Percentiles rank a stretch among this genome's conserved stretches.
Conservation (phyloP, 768 basidiomycete species). For the Tephrocybe sp. region DNA sequence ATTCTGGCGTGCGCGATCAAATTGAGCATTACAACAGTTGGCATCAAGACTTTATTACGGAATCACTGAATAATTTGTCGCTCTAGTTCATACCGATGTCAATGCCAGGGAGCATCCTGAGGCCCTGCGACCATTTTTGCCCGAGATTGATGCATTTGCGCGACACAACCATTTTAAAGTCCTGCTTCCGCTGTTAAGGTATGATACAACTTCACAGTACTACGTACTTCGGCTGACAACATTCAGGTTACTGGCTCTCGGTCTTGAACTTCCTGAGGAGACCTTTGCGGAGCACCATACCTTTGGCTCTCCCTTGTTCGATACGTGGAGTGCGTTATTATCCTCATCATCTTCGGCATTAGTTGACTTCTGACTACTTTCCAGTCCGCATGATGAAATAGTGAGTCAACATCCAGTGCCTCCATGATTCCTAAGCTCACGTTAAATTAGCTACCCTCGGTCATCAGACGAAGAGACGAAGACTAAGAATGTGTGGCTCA, state of each 20-base stretch:
- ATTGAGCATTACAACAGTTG: slow-evolving; percentile 62
- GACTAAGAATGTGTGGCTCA: slow-evolving; percentile 46
- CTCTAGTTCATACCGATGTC: slow-evolving; percentile 31
- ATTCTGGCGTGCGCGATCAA: slow-evolving; percentile 60
- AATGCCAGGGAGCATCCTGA: slow-evolving; percentile 31
- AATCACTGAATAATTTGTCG: background rate
- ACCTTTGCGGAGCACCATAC: slow-evolving; percentile 37
- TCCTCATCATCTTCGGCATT: background rate
- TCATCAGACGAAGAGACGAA: slow-evolving; percentile 38
- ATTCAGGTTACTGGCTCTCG: slow-evolving; percentile 34
- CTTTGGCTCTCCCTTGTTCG: slow-evolving; percentile 29
- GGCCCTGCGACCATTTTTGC: slow-evolving; percentile 32
- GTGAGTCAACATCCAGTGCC: slow-evolving; percentile 23
- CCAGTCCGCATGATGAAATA: slow-evolving; percentile 49
- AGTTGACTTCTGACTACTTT: background rate
- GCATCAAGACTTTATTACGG: slow-evolving; percentile 12
- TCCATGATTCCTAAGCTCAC: background rate
- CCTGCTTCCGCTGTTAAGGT: slow-evolving; percentile 34
- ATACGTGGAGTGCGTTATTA: slow-evolving; percentile 31
- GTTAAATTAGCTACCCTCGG: slow-evolving; percentile 33
- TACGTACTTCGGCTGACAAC: background rate
- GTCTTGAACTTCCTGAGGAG: slow-evolving; percentile 45
- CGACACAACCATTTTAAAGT: slow-evolving; percentile 34
- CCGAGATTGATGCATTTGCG: slow-evolving; percentile 33
- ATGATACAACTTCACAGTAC: background rate